These are phyloP conservation scores for Rhizopogon vesiculosus DNA, from an alignment of 768 basidiomycete species.

Conservation along the genomic window DNA sequence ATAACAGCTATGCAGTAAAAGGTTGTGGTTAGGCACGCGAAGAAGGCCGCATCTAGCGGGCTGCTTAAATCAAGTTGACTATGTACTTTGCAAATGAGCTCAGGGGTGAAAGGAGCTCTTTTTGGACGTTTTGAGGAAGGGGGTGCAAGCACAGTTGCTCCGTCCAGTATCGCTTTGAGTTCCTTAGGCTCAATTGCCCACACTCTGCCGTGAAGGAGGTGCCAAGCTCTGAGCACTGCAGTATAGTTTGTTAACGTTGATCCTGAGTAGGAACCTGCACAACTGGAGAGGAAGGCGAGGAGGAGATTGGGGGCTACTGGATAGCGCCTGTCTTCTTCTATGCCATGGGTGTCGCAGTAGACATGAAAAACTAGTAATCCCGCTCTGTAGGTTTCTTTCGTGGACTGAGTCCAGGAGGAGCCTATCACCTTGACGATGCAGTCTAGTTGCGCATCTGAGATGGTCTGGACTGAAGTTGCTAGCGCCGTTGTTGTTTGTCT, in stretches of 20 bases:
- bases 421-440: constrained; percentile 21
- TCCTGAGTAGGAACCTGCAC: constrained; percentile 11
- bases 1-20: too few relatives aligned
- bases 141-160: neutral
- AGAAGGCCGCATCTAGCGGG: constrained; percentile 27
- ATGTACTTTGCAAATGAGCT: too few relatives aligned
- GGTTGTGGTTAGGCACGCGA: constrained; percentile 30
- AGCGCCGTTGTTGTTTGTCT: neutral
- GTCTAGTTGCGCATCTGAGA: constrained; percentile 15
- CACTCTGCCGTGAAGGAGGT: constrained; percentile 13
- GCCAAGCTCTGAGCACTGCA: constrained; percentile 19
- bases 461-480: neutral
- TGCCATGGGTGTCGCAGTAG: constrained; percentile 30
- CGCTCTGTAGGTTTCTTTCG: constrained; percentile 30
- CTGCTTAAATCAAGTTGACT: too few relatives aligned
- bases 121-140: too few relatives aligned
- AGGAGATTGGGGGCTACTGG: constrained; percentile 19
- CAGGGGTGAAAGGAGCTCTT: constrained; percentile 3
- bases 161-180: constrained; percentile 12
- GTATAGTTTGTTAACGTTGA: constrained; percentile 1
- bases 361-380: constrained; percentile 36
- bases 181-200: constrained; percentile 13
- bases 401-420: constrained; percentile 25
- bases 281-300: constrained; percentile 8
- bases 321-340: constrained; percentile 28